Evolutionary conservation across 441 rosid genomes (phyloP).

Genomic region (Corymbia calophylla): DNA sequence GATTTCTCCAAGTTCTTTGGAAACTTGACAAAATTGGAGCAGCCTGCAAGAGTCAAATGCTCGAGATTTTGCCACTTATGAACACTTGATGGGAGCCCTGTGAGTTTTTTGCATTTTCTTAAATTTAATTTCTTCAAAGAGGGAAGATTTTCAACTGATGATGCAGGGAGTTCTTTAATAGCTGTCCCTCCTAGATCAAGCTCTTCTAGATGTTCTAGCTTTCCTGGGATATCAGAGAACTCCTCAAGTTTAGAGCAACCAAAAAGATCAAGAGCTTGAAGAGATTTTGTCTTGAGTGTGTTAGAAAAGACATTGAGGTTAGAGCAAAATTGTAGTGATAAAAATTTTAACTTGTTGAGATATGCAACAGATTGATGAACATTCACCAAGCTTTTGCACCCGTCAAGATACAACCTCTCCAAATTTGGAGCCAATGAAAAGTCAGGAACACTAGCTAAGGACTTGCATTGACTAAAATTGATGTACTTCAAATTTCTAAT

Average conservation of each 20-base stretch:
- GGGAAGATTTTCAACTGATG: not conserved
- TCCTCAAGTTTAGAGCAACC: not conserved
- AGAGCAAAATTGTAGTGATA: not conserved
- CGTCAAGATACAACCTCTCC: accelerated
- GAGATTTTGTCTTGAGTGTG: not conserved
- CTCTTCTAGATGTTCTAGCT: not conserved
- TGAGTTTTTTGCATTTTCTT: not conserved
- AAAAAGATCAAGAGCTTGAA: not conserved
- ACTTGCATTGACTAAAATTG: not conserved
- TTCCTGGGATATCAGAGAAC: not conserved
- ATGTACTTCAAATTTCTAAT: accelerated
- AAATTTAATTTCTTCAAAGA: not conserved
- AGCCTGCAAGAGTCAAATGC: accelerated
- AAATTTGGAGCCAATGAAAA: accelerated
- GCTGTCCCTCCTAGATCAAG: not conserved
- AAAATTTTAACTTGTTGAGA: not conserved
- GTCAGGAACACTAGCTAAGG: not conserved
- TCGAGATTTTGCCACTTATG: not conserved
- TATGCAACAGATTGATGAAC: not conserved
- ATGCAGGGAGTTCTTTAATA: not conserved
- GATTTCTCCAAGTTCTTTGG: not conserved
- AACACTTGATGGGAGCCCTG: not conserved
- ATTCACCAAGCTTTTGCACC: not conserved
- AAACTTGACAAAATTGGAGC: not conserved
- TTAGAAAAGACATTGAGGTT: not conserved